These are phyloP conservation scores for Penicillium maclennaniae DNA, from an alignment of 495 filamentous ascomycete species.

Conservation along the genomic window DNA sequence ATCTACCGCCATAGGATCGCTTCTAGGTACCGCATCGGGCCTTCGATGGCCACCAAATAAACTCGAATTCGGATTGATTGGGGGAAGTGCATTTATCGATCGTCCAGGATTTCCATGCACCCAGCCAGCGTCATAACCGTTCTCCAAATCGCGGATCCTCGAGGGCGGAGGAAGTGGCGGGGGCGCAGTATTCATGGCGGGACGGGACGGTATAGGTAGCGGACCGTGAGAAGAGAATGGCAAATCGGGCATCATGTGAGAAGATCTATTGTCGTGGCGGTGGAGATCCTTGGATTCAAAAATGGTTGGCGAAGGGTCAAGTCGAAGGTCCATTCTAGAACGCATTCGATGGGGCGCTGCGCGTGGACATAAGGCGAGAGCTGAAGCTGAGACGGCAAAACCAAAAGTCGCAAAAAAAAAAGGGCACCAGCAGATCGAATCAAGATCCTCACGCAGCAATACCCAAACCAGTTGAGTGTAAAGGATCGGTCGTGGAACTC, in stretches of 20 bases:
- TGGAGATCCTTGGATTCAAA: constrained; percentile 45
- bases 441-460: constrained; percentile 17
- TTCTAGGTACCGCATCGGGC: constrained; percentile 25
- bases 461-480: constrained; percentile 31
- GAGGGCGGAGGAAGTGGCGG: constrained; percentile 62
- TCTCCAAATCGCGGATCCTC: constrained; percentile 49
- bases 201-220: constrained; percentile 54
- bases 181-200: constrained; percentile 45
- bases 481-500: constrained; percentile 25
- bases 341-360: constrained; percentile 9
- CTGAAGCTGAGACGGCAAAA: constrained; percentile 10
- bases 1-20: constrained; percentile 43
- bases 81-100: constrained; percentile 33
- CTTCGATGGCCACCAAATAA: constrained; percentile 47
- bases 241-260: constrained; percentile 29
- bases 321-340: constrained; percentile 54
- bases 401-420: neutral
- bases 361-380: constrained; percentile 15
- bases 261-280: constrained; percentile 13
- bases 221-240: constrained; percentile 43
- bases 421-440: constrained; percentile 20
- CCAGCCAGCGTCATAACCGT: constrained; percentile 59
- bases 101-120: constrained; percentile 50
- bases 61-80: constrained; percentile 53
- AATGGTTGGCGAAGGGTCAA: constrained; percentile 51